Percentiles rank a stretch among this genome's conserved stretches.
These are phyloP conservation scores for Lenwebbia sp. DNA, from an alignment of 345 rosid species.

Conservation along the genomic window DNA sequence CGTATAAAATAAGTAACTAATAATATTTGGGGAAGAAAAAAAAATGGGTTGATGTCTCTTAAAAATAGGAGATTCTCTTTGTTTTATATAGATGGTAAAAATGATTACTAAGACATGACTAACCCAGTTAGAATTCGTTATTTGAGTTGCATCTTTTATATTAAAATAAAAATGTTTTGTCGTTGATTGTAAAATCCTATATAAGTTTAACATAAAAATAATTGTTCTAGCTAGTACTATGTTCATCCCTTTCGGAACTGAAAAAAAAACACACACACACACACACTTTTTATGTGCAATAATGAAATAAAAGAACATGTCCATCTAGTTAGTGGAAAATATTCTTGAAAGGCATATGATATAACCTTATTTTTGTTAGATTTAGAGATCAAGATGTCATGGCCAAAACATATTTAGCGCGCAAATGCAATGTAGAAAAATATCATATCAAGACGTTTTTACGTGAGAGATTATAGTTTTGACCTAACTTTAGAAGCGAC, in stretches of 20 bases:
- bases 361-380: background rate
- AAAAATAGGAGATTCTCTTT: background rate
- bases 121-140: background rate
- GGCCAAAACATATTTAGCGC: background rate
- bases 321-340: background rate
- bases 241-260: background rate
- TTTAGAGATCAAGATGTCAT: background rate
- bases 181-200: background rate
- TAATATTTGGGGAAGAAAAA: background rate
- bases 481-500: background rate
- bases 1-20: background rate
- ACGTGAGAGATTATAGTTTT: background rate
- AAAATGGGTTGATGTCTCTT: background rate
- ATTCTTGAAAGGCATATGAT: background rate
- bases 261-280: no score
- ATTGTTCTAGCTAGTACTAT: background rate
- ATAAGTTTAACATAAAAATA: background rate
- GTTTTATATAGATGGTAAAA: background rate
- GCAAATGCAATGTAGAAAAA: background rate
- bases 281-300: background rate
- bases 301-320: background rate
- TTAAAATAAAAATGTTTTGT: background rate
- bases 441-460: background rate
- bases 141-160: background rate
- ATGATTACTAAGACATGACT: background rate